Evolutionary conservation across 345 rosid species (phyloP).

Genomic region (Corchorus capsularis): DNA sequence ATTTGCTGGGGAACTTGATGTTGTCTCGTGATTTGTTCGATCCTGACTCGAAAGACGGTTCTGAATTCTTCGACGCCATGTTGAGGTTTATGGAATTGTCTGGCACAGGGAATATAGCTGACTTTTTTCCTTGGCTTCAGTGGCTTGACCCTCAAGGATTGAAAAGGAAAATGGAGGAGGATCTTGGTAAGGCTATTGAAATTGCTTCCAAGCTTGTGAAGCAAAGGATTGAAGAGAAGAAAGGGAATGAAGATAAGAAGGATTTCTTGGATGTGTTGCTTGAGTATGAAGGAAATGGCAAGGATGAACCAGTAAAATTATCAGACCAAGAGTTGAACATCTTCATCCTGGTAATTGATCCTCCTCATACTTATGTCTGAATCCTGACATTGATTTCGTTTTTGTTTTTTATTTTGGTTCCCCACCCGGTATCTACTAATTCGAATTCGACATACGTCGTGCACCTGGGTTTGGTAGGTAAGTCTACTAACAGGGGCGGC

Average conservation of each 20-base stretch:
- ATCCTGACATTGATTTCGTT: background rate
- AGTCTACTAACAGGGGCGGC: no score
- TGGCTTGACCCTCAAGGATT: slow-evolving; percentile 59
- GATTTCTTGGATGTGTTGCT: slow-evolving; percentile 60
- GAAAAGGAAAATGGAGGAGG: slow-evolving; percentile 46
- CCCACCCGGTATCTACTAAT: no score
- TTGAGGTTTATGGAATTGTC: slow-evolving; percentile 39
- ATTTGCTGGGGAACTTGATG: slow-evolving; percentile 57
- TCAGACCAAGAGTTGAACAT: slow-evolving; percentile 38
- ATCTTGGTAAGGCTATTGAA: slow-evolving; percentile 50
- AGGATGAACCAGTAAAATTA: slow-evolving; percentile 44
- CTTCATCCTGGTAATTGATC: slow-evolving; percentile 44
- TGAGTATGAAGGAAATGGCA: slow-evolving; percentile 49
- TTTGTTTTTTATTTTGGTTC: background rate
- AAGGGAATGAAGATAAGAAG: slow-evolving; percentile 11
- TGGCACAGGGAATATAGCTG: slow-evolving; percentile 42
- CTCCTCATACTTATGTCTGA: background rate
- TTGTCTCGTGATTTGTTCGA: slow-evolving; percentile 53
- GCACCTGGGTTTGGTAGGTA: no score
- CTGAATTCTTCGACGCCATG: slow-evolving; percentile 36
- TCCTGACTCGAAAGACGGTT: slow-evolving; percentile 37
- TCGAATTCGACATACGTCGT: no score
- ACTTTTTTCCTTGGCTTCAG: slow-evolving; percentile 46
- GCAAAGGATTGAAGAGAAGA: slow-evolving; percentile 35
- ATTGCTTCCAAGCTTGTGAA: slow-evolving; percentile 45